Base-by-base conservation (phyloP, 108 stramenopile genomes). In the Ochromonas danica region DNA sequence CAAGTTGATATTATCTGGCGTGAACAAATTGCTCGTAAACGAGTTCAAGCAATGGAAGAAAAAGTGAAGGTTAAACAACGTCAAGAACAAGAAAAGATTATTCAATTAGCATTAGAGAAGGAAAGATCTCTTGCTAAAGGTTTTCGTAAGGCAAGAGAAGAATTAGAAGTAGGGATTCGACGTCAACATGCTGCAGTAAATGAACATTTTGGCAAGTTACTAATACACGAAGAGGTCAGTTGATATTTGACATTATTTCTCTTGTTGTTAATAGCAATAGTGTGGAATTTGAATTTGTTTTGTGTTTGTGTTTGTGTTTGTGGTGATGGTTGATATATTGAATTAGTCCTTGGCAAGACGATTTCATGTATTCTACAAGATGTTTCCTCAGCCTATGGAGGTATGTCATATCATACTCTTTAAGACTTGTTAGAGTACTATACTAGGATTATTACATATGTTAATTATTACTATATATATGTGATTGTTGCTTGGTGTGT, bases 1-100 rank as follows among this genome's bases (percentile, higher is more conserved):
- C n/a, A 75, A 75, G 27, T 22, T 36, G 72, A 75, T 41, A 22
- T 75, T 33, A 45, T 75, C 22, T 75, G 72, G 72, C 43, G 72
- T 38, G 72, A 75, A 42, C 31, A 75, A 35, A 33, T 75, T 28
- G 72, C 40, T 10, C 14, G 72, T 30, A 27, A 60, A 75, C 14
- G 72, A 33, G 72, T 75, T 33, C 3, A 42, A 42, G 40, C 6
- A 75, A 17, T 57, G 36, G 45, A 75, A 75, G 25, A 42, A 10
- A 42, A 57, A 75, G 72, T 41, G 3, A 27, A 36, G 6, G 51
- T 22, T 27, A 60, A 75, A 33, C 38, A 6, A 14, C 25, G 6
- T 10, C 3, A 14, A 6, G 72, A 45, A 41, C 6, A 42, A 41
- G n/a, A 27, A 27, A 45, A 75, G 25, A 41, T 60, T 35, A 10